Conservation (phyloP, 345 rosid species). For the Microcos paniculata region DNA sequence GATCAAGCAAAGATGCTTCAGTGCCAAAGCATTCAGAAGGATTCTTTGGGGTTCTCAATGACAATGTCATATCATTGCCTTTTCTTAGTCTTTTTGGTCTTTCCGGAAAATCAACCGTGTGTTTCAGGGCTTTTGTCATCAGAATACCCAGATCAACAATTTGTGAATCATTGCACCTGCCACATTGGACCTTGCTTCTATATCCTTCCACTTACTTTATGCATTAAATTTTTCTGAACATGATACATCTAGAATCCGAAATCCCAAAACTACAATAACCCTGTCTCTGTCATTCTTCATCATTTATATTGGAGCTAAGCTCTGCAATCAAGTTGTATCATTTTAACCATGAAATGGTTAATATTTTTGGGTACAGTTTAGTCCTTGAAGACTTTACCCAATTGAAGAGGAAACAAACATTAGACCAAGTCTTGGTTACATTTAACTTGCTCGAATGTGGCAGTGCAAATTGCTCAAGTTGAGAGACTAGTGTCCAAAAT, state of each 20-base stretch:
- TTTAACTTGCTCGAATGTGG: not conserved
- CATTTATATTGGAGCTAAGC: not conserved
- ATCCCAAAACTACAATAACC: not conserved
- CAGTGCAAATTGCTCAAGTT: not conserved
- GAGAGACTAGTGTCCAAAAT: not conserved
- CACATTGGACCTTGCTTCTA: not conserved
- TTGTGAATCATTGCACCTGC: conserved; percentile 18
- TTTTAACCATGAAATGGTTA: not conserved
- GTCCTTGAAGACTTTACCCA: not conserved
- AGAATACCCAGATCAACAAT: not conserved
- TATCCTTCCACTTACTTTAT: not conserved
- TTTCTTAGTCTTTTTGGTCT: not conserved
- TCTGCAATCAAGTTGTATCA: not conserved
- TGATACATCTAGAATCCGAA: not conserved
- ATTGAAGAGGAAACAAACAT: not conserved
- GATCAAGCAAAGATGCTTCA: conserved; percentile 22
- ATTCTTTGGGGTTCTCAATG: conserved; percentile 11
- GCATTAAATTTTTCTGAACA: not conserved
- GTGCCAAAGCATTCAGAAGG: conserved; percentile 4
- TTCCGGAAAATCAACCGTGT: not conserved
- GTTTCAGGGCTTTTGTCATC: conserved; percentile 10
- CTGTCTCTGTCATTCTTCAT: not conserved
- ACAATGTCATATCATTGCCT: conserved; percentile 22
- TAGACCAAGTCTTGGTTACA: not conserved
- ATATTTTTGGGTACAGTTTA: not conserved